Base-by-base conservation (phyloP, 345 rosid genomes). In the Aquilaria yunnanensis region DNA sequence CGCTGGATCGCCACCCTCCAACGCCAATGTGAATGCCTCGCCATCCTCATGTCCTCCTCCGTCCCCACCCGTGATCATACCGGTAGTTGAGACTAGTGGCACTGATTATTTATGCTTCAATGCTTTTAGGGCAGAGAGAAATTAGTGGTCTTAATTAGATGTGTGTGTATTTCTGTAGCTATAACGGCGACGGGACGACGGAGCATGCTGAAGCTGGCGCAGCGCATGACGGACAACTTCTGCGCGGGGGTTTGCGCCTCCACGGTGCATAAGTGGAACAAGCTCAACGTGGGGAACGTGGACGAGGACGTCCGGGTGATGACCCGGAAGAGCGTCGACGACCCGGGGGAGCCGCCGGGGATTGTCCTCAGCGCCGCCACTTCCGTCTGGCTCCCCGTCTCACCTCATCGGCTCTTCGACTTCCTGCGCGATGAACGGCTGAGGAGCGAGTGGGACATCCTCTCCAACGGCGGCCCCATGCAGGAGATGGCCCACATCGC, bases 1-100 rank as follows among this genome's bases (percentile, higher is more conserved):
- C 65, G 87, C 14, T 85, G 89, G 95, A 53, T 85, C 3, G 80
- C 95, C 48, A 78, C 91, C 31, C 86, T 87, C 33, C 89, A 83
- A 61, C 77, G 90, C 53, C 91, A 85, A 11, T 79, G 81, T 71
- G 78, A 83, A 57, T 71, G 82, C 72, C 73, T 83, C 12, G 84
- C 85, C 6, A 73, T 81, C 51, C 87, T 83, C 63, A 72, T 81
- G 84, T 81, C 88, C 41, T 78, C 95, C 5, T 51, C 69, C 13
- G 80, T 71, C 47, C 64, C 83, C 12, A n/a, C 72, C 14, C 73
- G 70, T 54, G 86, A 83, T 32, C 77, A 77, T 56, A 51, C 85
- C 57, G 80, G 88, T 85, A 30, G 14, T 23, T 23, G 23, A 23
- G 23, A 23, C 23, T 23, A 23, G 23, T 23, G 23, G 70, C 51